Evolutionary conservation across 306 rosid species (phyloP).

Genomic region (Datisca glomerata): DNA sequence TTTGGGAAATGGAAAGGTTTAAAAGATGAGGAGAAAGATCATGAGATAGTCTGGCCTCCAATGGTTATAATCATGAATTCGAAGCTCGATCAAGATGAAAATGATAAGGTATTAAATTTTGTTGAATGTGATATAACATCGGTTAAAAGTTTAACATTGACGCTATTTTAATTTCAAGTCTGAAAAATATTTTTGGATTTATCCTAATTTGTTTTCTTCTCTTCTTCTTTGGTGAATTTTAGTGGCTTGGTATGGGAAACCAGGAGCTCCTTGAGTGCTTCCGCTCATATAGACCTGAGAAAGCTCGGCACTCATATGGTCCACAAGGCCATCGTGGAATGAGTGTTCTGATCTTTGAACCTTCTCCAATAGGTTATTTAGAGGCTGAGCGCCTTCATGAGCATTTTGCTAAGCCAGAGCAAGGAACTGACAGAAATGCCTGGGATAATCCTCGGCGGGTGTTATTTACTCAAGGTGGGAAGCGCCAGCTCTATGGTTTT

Average conservation of each 20-base stretch:
- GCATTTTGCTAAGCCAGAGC: conserved; percentile 49
- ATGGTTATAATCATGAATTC: conserved; percentile 70
- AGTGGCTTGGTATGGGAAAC: conserved; percentile 77
- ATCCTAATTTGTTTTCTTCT: conserved; percentile 9
- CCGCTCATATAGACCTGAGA: conserved; percentile 37
- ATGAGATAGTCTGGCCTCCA: conserved; percentile 86
- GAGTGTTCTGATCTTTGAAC: conserved; percentile 76
- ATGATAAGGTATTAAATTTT: conserved; percentile 39
- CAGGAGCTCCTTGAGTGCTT: conserved; percentile 73
- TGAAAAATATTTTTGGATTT: conserved; percentile 1
- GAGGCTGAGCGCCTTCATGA: conserved; percentile 80
- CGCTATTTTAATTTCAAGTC: not conserved
- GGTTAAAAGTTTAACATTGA: not conserved
- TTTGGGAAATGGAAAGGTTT: conserved; percentile 85
- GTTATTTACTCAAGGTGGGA: conserved; percentile 41
- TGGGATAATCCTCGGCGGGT: conserved; percentile 34
- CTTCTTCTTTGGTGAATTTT: conserved; percentile 8
- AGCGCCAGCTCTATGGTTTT: conserved; percentile 72
- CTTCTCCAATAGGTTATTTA: conserved; percentile 61
- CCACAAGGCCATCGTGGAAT: conserved; percentile 88
- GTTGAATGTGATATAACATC: not conserved
- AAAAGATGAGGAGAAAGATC: conserved; percentile 50
- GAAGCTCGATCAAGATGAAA: conserved; percentile 54
- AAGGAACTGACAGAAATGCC: conserved; percentile 54
- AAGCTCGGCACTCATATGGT: conserved; percentile 74